Conservation (phyloP, 306 rosid species). For the Glycine tomentella region DNA sequence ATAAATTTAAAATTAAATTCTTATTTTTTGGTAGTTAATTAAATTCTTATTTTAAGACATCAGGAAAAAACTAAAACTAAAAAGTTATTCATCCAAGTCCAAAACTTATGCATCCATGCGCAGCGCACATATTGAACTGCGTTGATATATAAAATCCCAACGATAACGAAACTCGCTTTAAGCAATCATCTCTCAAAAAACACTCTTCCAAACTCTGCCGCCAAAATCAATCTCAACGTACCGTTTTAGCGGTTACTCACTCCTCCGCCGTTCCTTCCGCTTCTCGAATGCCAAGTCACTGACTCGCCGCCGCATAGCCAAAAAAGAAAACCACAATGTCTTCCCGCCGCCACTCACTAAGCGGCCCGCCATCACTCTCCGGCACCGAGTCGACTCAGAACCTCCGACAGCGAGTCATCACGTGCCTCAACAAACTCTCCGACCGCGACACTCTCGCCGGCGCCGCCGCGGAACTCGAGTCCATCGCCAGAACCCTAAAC, state of each 20-base stretch:
- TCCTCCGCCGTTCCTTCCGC: background rate
- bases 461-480: slow-evolving; percentile 82
- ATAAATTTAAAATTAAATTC: too few species aligned
- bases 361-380: slow-evolving; percentile 58
- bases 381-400: slow-evolving; percentile 60
- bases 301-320: slow-evolving; percentile 22
- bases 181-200: slow-evolving; percentile 17
- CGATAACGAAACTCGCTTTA: slow-evolving; percentile 17
- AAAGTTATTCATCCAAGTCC: background rate
- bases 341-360: slow-evolving; percentile 63
- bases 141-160: slow-evolving; percentile 40
- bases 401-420: slow-evolving; percentile 83
- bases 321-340: slow-evolving; percentile 52
- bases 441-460: slow-evolving; percentile 90
- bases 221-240: slow-evolving; percentile 48
- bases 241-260: slow-evolving; percentile 24
- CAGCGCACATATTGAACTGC: background rate
- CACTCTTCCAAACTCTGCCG: slow-evolving; percentile 51
- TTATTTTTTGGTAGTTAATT: too few species aligned
- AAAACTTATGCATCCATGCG: background rate
- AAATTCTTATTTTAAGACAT: too few species aligned
- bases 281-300: slow-evolving; percentile 46
- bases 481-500: slow-evolving; percentile 66
- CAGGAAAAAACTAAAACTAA: background rate
- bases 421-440: slow-evolving; percentile 83